Conservation (phyloP, 371 early-diverging fungal genomes). For the Mortierella sp. region DNA sequence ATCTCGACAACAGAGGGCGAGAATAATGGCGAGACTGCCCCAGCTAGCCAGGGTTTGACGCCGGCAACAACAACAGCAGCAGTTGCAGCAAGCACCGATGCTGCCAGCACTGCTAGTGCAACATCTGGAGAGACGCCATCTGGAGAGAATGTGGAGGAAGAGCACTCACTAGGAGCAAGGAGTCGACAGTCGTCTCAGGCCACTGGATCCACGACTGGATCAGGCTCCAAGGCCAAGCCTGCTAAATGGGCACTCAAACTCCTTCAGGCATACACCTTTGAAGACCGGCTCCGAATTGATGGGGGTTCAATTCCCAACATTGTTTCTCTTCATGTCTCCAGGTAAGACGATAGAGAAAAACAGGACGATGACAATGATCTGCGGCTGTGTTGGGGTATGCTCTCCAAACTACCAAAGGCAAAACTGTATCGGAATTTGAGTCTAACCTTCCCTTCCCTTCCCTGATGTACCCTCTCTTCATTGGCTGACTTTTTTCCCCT, state of each 20-base stretch:
- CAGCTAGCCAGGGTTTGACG: neutral
- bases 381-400: too few species aligned
- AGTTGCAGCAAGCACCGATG: neutral
- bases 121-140: too few species aligned
- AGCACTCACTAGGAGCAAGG: conserved; percentile 7
- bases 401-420: too few species aligned
- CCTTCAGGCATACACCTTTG: conserved; percentile 43
- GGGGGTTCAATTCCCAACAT: conserved; percentile 51
- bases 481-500: neutral
- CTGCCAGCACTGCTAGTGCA: too few species aligned
- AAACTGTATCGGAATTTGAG: too few species aligned
- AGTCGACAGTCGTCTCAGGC: conserved; percentile 30
- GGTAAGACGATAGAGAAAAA: conserved; percentile 53
- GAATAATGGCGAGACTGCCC: neutral
- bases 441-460: neutral
- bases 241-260: conserved; percentile 43
- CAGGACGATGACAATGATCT: too few species aligned
- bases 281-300: conserved; percentile 44
- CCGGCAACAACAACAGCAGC: neutral
- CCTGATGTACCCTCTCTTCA: neutral
- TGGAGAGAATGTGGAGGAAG: conserved; percentile 11
- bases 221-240: conserved; percentile 2
- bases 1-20: too few species aligned
- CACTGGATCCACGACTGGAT: neutral
- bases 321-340: conserved; percentile 59